Percentiles rank a stretch among this genome's conserved stretches.
phyloP scores from a whole-genome alignment of 257 asterid species.

The Echites panduratus region DNA sequence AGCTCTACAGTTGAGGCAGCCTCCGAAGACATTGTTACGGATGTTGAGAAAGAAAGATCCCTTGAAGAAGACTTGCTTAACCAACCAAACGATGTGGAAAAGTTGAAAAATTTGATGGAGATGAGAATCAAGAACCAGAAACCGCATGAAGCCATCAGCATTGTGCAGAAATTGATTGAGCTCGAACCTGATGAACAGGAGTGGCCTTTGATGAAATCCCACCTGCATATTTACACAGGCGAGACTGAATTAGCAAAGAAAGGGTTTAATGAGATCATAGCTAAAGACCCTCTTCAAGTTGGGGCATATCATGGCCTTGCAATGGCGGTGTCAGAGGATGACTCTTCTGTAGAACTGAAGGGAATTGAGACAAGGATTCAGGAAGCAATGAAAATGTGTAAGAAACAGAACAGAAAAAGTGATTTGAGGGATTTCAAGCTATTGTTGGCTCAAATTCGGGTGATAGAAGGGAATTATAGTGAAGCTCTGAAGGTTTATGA shows the following conservation, averaged over 20 bases:
- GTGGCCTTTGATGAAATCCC: conserved; percentile 87
- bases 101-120: conserved; percentile 60
- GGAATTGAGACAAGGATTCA: conserved; percentile 39
- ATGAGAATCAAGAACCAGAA: conserved; percentile 49
- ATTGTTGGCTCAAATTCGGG: conserved; percentile 76
- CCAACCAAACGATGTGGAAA: conserved; percentile 49
- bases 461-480: conserved; percentile 53
- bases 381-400: conserved; percentile 54
- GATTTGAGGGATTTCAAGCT: conserved; percentile 79
- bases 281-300: conserved; percentile 61
- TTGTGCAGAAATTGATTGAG: conserved; percentile 47
- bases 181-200: conserved; percentile 69
- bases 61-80: conserved; percentile 44
- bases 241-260: conserved; percentile 51
- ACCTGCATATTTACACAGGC: conserved; percentile 47
- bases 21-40: conserved; percentile 21
- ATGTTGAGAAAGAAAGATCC: conserved; percentile 43
- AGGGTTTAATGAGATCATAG: conserved; percentile 54
- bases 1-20: conserved; percentile 22
- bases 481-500: conserved; percentile 61
- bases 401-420: conserved; percentile 41
- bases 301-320: conserved; percentile 94
- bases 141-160: conserved; percentile 52
- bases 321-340: conserved; percentile 61
- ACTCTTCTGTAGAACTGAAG: conserved; percentile 38